Evolutionary conservation across 108 stramenopile species (phyloP), one percentile per base, ranked within the genome.

Genomic region (Schizochytrium sp.): DNA sequence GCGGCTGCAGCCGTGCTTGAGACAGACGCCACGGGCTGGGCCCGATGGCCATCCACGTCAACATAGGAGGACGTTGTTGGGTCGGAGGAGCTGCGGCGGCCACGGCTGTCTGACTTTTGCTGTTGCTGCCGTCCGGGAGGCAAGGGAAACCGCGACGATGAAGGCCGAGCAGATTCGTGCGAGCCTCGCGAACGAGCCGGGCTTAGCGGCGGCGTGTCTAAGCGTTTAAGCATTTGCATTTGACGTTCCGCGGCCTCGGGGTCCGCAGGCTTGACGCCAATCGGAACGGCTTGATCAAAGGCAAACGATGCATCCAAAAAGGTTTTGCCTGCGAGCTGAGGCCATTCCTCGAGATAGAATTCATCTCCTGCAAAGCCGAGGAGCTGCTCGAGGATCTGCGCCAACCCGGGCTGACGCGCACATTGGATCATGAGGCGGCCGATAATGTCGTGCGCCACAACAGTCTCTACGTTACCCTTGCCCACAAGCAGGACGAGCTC

Each of bases 351-450:
- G 53, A 91, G 48, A 87, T 93, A 93, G 25, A 93, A 93, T 4
- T 93, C 93, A 60, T 44, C 55, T 34, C 93, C 93, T 21, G 92
- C 93, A 69, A 93, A 93, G 25, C 93, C 93, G 63, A 93, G 89
- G 87, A 93, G 87, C 16, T 60, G 58, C 57, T 91, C 92, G n/a
- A 92, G 29, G 18, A 93, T 91, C 60, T 90, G 60, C 4, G 93
- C 92, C 60, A 93, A 76, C 2, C 93, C 93, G 21, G 92, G 93
- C 72, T 90, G 90, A 12, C 93, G 47, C 34, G 93, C 93, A 72
- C 93, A 93, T 72, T 93, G 92, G 57, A 93, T 72, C 93, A 93
- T 93, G 21, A 93, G 87, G 51, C 93, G 72, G 10, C 93, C 93
- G 60, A 93, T 93, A n/a, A 93, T 88, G 87, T 93, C 93, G 53